These are phyloP conservation scores for Taphrina populina DNA, from an alignment of 1,139 yeast species.

Conservation along the genomic window DNA sequence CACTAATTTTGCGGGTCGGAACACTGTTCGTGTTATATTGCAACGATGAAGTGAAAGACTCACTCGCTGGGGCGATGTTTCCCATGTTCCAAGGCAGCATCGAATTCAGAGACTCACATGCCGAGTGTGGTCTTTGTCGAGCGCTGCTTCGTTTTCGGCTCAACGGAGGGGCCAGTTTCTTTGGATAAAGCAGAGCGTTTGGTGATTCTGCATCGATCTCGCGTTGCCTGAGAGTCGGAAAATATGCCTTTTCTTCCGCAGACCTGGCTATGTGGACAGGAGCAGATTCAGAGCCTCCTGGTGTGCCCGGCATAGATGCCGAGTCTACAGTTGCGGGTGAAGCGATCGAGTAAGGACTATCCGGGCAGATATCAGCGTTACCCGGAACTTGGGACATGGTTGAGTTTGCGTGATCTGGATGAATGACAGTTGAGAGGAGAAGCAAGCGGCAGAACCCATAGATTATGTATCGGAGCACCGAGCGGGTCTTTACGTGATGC, in stretches of 20 bases:
- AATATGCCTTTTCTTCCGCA: neutral
- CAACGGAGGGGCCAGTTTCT: constrained; percentile 13
- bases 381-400: too few relatives aligned
- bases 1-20: constrained; percentile 14
- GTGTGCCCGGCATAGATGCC: constrained; percentile 15
- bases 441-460: too few relatives aligned
- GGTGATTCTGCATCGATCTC: constrained; percentile 8
- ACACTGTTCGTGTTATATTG: too few relatives aligned
- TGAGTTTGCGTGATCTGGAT: too few relatives aligned
- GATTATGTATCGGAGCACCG: too few relatives aligned
- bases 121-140: constrained; percentile 6
- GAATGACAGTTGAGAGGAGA: too few relatives aligned
- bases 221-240: constrained; percentile 3
- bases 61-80: too few relatives aligned
- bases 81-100: constrained; percentile 13
- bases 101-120: constrained; percentile 1
- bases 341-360: too few relatives aligned
- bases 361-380: too few relatives aligned
- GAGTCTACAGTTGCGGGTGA: constrained; percentile 13
- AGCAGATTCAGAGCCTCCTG: constrained; percentile 1
- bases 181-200: constrained; percentile 8
- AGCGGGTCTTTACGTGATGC: too few relatives aligned
- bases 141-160: constrained; percentile 3
- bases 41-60: too few relatives aligned
- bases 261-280: too few relatives aligned